These are phyloP conservation scores for Rhodotorula kratochvilovae DNA, from an alignment of 768 basidiomycete genomes.

Conservation along the genomic window DNA sequence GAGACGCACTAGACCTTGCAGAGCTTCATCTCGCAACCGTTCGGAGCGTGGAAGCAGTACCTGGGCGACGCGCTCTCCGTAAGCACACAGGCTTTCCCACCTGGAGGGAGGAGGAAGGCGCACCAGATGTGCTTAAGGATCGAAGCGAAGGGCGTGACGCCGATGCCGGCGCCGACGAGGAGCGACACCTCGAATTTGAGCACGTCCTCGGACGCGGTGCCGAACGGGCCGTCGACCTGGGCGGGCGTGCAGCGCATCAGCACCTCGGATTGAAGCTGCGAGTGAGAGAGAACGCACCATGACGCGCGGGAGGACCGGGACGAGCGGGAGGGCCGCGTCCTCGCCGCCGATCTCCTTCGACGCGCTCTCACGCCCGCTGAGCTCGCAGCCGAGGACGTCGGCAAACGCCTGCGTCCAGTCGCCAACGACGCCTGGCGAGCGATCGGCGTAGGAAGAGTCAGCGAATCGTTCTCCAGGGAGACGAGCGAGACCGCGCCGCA, in stretches of 20 bases:
- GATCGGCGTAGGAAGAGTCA: no score
- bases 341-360: slow-evolving; percentile 54
- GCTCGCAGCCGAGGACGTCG: slow-evolving; percentile 76
- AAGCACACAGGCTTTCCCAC: not conserved
- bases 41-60: slow-evolving; percentile 60
- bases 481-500: no score
- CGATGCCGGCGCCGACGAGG: slow-evolving; percentile 74
- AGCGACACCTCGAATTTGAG: slow-evolving; percentile 34
- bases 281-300: slow-evolving; percentile 54
- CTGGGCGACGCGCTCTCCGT: not conserved
- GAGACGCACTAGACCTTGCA: slow-evolving; percentile 60
- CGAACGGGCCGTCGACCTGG: slow-evolving; percentile 81
- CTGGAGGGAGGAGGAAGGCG: not conserved
- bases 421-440: slow-evolving; percentile 53
- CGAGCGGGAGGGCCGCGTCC: slow-evolving; percentile 64
- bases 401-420: slow-evolving; percentile 83
- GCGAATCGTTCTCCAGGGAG: no score
- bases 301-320: slow-evolving; percentile 74
- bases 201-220: slow-evolving; percentile 67
- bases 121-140: slow-evolving; percentile 55
- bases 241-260: not conserved
- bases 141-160: slow-evolving; percentile 91
- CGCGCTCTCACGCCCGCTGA: slow-evolving; percentile 52
- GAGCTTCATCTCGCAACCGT: slow-evolving; percentile 66
- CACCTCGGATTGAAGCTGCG: no score